Evolutionary conservation across 1,284 basidiomycete species (phyloP).

Genomic region (Microbotryum violaceum): DNA sequence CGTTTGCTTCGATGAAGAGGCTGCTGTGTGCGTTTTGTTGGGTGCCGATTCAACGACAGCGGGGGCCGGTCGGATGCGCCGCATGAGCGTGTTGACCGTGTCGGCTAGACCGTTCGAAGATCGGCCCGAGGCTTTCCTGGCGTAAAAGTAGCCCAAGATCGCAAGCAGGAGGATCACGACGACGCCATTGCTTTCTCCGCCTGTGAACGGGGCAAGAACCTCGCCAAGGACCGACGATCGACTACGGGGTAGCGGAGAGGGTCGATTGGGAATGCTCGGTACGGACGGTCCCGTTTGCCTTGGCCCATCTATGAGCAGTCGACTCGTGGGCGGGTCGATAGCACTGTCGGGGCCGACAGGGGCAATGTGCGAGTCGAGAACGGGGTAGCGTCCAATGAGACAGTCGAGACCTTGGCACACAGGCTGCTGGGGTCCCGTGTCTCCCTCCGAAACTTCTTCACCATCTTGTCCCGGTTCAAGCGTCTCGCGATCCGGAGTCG

Average conservation of each 20-base stretch:
- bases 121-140: neutral
- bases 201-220: neutral
- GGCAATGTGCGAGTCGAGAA: slow-evolving; percentile 7
- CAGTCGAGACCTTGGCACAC: slow-evolving; percentile 15
- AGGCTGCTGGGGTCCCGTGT: neutral
- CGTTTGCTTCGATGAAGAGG: no score
- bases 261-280: slow-evolving; percentile 18
- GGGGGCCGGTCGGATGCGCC: neutral
- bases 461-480: slow-evolving; percentile 5
- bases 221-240: slow-evolving; percentile 7
- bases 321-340: slow-evolving; percentile 12
- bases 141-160: slow-evolving; percentile 4
- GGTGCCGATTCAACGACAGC: no score
- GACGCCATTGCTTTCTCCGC: neutral
- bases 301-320: slow-evolving; percentile 18
- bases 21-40: no score
- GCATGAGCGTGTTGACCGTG: neutral
- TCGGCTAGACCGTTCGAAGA: neutral
- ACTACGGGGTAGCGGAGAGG: slow-evolving; percentile 11
- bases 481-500: neutral
- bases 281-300: slow-evolving; percentile 10
- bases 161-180: neutral
- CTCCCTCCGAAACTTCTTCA: neutral
- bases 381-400: slow-evolving; percentile 21
- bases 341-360: slow-evolving; percentile 7